A percentile compares a stretch with the other conserved stretches of the same genome.
phyloP scores from a whole-genome alignment of 352 stramenopile genomes.

The Phytopythium litorale region DNA sequence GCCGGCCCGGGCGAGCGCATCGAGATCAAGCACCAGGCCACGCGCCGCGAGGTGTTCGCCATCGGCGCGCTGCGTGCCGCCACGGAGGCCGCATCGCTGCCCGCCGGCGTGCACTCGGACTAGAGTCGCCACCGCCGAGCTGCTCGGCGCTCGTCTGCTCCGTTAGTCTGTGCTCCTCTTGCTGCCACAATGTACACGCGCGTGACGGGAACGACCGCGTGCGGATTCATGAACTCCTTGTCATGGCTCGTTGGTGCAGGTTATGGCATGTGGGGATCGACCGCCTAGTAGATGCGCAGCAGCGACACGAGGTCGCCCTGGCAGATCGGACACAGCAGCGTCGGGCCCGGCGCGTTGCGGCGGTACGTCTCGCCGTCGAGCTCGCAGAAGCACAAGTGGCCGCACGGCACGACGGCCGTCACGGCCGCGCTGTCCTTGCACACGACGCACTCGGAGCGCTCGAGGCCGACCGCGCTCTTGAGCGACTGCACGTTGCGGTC shows the following conservation, averaged over 20 bases:
- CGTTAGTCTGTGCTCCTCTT: neutral
- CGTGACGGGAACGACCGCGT: neutral
- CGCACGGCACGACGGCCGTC: conserved; percentile 74
- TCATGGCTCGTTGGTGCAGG: neutral
- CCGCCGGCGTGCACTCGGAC: conserved; percentile 62
- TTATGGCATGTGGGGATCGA: neutral
- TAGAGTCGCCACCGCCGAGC: conserved; percentile 11
- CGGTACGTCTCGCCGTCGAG: conserved; percentile 72
- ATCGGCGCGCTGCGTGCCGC: conserved; percentile 68
- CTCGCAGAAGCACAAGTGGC: conserved; percentile 84
- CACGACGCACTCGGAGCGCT: conserved; percentile 74
- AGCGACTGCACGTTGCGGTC: conserved; percentile 69
- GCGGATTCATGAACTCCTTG: too few species aligned
- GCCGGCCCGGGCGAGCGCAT: conserved; percentile 74
- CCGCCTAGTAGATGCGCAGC: conserved; percentile 16
- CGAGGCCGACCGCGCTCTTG: conserved; percentile 56
- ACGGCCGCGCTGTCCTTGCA: conserved; percentile 74
- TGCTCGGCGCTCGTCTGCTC: neutral
- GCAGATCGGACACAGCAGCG: conserved; percentile 72
- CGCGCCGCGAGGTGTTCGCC: conserved; percentile 76
- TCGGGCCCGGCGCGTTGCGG: conserved; percentile 32
- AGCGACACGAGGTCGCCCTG: conserved; percentile 79
- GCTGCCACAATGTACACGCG: neutral
- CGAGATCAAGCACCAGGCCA: conserved; percentile 82
- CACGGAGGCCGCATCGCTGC: conserved; percentile 42